Evolutionary conservation across 116 monocot species (phyloP).

Genomic region (Posidonia oceanica): DNA sequence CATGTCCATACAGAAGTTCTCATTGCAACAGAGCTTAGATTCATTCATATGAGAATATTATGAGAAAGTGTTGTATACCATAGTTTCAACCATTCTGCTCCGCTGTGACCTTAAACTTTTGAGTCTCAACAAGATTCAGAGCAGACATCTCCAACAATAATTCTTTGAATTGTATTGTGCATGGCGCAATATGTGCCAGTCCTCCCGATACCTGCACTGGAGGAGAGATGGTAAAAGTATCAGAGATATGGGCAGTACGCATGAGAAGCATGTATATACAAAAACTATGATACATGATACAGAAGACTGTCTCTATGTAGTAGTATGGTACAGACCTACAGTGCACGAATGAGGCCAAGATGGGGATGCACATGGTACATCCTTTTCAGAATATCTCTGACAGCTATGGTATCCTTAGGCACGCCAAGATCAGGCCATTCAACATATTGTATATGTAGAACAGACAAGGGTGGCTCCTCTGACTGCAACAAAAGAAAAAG

Average conservation of each 20-base stretch:
- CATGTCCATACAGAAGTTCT: too few relatives aligned
- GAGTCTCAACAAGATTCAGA: conserved; percentile 70
- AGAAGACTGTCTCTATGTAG: background rate
- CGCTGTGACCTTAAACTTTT: conserved; percentile 74
- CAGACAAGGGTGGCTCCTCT: conserved; percentile 37
- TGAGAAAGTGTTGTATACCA: conserved; percentile 24
- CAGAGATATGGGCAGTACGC: background rate
- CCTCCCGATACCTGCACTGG: conserved; percentile 89
- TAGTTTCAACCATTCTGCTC: conserved; percentile 93
- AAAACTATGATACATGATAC: background rate
- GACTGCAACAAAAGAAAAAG: conserved; percentile 32
- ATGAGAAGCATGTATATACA: too few relatives aligned
- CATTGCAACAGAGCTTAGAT: too few relatives aligned
- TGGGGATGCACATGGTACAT: conserved; percentile 51
- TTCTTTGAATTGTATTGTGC: conserved; percentile 84
- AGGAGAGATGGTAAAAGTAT: conserved; percentile 7
- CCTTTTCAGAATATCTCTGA: conserved; percentile 71
- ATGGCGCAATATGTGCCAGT: conserved; percentile 84
- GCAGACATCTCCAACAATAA: conserved; percentile 75
- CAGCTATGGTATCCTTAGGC: conserved; percentile 51
- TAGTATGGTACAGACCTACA: conserved; percentile 51
- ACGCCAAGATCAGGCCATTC: conserved; percentile 95
- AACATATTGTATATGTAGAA: conserved; percentile 84
- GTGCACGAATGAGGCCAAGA: conserved; percentile 72
- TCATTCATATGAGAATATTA: too few relatives aligned